Evolutionary conservation across 305 asterid genomes (phyloP).

Genomic region (Solanum aculeatissimum): DNA sequence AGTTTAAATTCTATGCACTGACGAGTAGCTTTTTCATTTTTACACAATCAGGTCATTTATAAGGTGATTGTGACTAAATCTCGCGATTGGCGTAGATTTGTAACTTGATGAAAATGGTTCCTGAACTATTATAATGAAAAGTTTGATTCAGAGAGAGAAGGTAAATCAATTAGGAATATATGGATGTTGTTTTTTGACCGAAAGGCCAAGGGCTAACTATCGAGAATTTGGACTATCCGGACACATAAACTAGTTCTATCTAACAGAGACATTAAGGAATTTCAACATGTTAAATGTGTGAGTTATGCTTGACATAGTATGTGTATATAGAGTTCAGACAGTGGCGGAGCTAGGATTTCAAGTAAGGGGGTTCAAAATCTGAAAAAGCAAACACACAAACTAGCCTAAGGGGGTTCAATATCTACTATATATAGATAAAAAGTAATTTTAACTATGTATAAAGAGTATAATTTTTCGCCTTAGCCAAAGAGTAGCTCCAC

Average conservation of each 20-base stretch:
- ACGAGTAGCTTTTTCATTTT: not conserved
- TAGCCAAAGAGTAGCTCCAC: too few relatives aligned
- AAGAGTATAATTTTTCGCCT: too few relatives aligned
- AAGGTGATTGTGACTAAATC: not conserved
- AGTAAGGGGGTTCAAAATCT: too few relatives aligned
- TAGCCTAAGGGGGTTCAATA: too few relatives aligned
- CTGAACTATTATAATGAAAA: not conserved
- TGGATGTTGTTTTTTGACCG: not conserved
- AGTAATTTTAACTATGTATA: too few relatives aligned
- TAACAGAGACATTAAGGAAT: not conserved
- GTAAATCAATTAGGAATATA: too few relatives aligned
- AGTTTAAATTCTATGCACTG: not conserved
- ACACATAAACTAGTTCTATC: not conserved
- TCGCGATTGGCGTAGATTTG: not conserved
- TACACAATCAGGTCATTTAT: not conserved
- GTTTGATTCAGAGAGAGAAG: not conserved
- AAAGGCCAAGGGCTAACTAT: not conserved
- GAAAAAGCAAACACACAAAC: too few relatives aligned
- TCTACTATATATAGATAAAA: too few relatives aligned
- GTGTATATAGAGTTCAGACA: not conserved
- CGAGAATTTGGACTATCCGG: not conserved
- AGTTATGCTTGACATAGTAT: not conserved
- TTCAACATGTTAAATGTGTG: not conserved
- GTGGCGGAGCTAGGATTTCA: too few relatives aligned
- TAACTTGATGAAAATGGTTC: not conserved